Conservation (phyloP, 257 asterid genomes). For the Salvia miltiorrhiza region DNA sequence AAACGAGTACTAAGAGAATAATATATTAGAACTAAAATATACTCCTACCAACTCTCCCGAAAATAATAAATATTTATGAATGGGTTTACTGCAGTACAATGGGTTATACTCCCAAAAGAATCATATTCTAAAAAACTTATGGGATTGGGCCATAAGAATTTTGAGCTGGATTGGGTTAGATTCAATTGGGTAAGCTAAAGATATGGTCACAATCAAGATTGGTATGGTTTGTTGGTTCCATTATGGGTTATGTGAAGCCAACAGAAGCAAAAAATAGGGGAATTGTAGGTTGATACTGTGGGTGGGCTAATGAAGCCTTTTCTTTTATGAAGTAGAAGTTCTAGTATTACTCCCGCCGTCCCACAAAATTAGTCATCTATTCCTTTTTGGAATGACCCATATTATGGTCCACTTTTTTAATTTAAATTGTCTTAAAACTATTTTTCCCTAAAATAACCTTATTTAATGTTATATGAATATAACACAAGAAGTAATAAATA, state of each 20-base stretch:
- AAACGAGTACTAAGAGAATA: neutral
- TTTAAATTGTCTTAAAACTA: too few relatives aligned
- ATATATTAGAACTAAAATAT: neutral
- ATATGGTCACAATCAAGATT: constrained; percentile 1
- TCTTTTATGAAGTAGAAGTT: neutral
- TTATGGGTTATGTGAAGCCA: neutral
- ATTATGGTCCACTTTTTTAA: too few relatives aligned
- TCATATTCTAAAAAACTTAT: neutral
- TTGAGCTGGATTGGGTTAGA: neutral
- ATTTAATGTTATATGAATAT: too few relatives aligned
- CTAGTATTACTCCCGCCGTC: too few relatives aligned
- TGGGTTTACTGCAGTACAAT: constrained; percentile 6
- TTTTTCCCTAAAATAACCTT: too few relatives aligned
- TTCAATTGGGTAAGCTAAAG: neutral
- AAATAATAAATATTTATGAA: neutral
- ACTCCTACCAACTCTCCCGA: neutral
- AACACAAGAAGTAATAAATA: too few relatives aligned
- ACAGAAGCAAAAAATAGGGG: too few relatives aligned
- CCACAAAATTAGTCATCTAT: too few relatives aligned
- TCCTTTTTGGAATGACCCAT: too few relatives aligned
- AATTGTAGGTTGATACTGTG: neutral
- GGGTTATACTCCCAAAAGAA: constrained; percentile 8
- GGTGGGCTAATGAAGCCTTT: neutral
- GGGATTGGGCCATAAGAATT: neutral
- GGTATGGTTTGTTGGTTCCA: neutral